phyloP scores from a whole-genome alignment of 2,329 filamentous ascomycete species.

The Tolypocladium nubicola region DNA sequence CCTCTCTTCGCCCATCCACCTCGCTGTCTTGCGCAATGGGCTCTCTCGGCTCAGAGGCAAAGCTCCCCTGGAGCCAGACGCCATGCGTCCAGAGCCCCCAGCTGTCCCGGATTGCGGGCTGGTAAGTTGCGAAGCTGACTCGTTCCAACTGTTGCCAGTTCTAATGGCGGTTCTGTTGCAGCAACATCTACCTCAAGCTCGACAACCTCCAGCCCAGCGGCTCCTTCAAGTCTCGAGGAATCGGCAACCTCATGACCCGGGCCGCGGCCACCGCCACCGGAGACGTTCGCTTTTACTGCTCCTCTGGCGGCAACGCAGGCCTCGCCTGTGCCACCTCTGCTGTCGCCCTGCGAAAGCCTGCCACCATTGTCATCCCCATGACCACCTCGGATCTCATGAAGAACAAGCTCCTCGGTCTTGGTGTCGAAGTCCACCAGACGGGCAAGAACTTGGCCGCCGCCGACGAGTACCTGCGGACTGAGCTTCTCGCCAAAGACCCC shows the following conservation, averaged over 20 bases:
- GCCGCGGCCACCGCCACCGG: conserved; percentile 20
- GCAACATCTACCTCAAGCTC: conserved; percentile 76
- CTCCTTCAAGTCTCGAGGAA: conserved; percentile 75
- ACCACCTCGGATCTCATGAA: conserved; percentile 60
- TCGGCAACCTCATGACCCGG: conserved; percentile 56
- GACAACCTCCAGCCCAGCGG: conserved; percentile 77
- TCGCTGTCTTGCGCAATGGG: conserved; percentile 21
- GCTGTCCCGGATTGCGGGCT: conserved; percentile 61
- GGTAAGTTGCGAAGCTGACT: conserved; percentile 35
- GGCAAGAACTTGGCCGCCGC: conserved; percentile 62
- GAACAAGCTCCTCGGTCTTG: conserved; percentile 56
- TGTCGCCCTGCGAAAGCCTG: conserved; percentile 48
- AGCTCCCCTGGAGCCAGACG: conserved; percentile 58
- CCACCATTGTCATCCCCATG: conserved; percentile 65
- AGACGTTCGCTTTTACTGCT: conserved; percentile 63
- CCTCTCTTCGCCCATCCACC: background rate
- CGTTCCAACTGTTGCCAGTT: background rate
- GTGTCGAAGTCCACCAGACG: conserved; percentile 56
- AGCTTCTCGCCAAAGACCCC: conserved; percentile 41
- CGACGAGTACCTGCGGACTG: conserved; percentile 52
- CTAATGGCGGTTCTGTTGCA: conserved; percentile 9
- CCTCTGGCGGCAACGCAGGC: conserved; percentile 75
- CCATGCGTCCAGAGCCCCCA: conserved; percentile 57
- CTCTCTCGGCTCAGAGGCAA: conserved; percentile 25
- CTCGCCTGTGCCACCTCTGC: conserved; percentile 71